A percentile compares a stretch with the other conserved stretches of the same genome.
phyloP scores from a whole-genome alignment of 2,329 filamentous ascomycete genomes.

The Fusarium verticillioides region DNA sequence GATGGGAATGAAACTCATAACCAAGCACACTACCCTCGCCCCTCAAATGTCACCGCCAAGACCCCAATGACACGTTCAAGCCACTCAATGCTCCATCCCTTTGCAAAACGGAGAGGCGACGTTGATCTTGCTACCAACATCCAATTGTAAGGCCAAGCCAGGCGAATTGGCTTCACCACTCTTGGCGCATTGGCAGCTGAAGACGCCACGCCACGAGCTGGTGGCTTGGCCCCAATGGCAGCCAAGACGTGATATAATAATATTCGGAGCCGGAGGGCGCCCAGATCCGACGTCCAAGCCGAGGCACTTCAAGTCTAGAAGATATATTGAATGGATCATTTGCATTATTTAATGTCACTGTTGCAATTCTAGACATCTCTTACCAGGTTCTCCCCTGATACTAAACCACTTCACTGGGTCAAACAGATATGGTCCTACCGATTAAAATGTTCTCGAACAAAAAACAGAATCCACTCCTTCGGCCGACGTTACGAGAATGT shows the following conservation, averaged over 20 bases:
- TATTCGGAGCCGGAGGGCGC: conserved; percentile 24
- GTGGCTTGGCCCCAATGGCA: conserved; percentile 13
- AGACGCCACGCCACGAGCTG: not conserved
- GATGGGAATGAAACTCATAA: too few relatives aligned
- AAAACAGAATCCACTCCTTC: not conserved
- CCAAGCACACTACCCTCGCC: not conserved
- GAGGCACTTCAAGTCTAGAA: not conserved
- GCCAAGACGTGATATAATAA: too few relatives aligned
- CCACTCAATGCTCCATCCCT: not conserved
- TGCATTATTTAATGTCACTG: not conserved
- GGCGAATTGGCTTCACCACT: not conserved
- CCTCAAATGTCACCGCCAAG: conserved; percentile 2
- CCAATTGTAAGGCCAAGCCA: not conserved
- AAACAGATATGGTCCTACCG: accelerated
- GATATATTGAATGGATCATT: not conserved
- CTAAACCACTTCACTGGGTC: not conserved
- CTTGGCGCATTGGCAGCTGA: conserved; percentile 15
- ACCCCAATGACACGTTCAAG: not conserved
- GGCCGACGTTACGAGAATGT: conserved; percentile 9
- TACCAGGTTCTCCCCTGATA: not conserved
- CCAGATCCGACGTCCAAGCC: conserved; percentile 16
- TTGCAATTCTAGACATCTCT: not conserved
- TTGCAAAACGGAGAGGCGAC: not conserved
- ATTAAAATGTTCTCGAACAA: not conserved
- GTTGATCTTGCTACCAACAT: not conserved